Evolutionary conservation across 495 filamentous ascomycete genomes (phyloP), one percentile per base, ranked within the genome.

Genomic region (Talaromyces trachyspermus): DNA sequence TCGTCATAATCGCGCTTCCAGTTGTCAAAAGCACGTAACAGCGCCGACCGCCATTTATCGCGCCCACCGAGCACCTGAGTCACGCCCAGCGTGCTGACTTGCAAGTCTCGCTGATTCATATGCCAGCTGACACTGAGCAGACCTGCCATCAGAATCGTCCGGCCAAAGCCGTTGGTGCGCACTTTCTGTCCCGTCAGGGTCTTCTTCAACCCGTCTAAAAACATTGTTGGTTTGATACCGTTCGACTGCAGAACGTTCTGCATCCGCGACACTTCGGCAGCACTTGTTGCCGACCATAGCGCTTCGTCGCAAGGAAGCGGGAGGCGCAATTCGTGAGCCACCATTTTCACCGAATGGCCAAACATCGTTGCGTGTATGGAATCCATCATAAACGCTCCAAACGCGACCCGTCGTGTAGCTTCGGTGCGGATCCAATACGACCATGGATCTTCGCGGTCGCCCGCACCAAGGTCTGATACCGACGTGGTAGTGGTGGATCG

Each of bases 341-440:
- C 89, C 89, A 97, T 95, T 24, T 92, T 90, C 2, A 89, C 91
- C 14, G 89, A 90, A 63, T 98, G 92, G 0, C 92, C 92, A 64
- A 97, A 98, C 86, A 98, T 95, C 33, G 88, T 96, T 3, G 91
- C 89, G 66, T 98, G 92, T 5, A 88, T 94, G 2, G 90, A 94
- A 61, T 98, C 92, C 44, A 95, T 81, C 18, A 98, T 83, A 62
- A 96, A 98, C 2, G 92, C 92, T 12, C 84, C 91, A 71, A 96
- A 98, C 0, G 91, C 92, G 3, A 85, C 88, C 32, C 92, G 80
- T 26, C 89, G 77, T 2, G 89, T 95, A 12, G 90, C 85, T 61
- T 98, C 92, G 32, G 88, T 88, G 5, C 88, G 90, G 58, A 96
- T 94, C 92, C 92, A 98, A 52, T 89, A 83, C 53, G 89, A 86